Percentiles rank a stretch among this genome's conserved stretches.
phyloP scores from a whole-genome alignment of 441 rosid species.

The Croton setiger region DNA sequence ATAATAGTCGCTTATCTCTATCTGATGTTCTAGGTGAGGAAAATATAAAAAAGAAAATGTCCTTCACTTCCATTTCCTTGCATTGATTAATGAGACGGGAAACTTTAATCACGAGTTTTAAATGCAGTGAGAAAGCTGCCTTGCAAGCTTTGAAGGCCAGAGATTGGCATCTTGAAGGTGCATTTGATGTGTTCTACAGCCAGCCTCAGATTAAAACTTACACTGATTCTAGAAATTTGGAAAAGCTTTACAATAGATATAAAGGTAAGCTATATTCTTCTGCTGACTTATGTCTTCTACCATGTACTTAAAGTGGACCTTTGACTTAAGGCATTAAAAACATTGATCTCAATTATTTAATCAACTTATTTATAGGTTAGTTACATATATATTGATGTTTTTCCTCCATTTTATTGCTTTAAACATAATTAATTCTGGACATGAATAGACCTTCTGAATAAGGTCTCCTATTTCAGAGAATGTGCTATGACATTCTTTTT shows the following conservation, averaged over 20 bases:
- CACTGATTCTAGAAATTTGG: conserved; percentile 79
- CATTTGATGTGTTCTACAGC: conserved; percentile 84
- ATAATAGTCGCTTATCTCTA: background rate
- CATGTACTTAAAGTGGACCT: background rate
- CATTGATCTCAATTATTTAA: background rate
- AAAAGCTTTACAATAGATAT: conserved; percentile 88
- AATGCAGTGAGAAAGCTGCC: conserved; percentile 77
- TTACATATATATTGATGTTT: background rate
- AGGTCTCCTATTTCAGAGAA: background rate
- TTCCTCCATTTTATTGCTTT: background rate
- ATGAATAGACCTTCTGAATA: background rate
- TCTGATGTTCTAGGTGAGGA: too few species aligned
- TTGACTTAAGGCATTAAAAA: background rate
- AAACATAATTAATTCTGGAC: background rate
- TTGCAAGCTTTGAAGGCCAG: conserved; percentile 79
- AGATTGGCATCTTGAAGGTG: conserved; percentile 93
- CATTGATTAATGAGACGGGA: background rate
- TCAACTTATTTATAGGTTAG: background rate
- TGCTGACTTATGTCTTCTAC: background rate
- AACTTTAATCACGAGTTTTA: background rate
- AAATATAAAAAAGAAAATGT: background rate
- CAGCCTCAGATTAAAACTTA: conserved; percentile 70
- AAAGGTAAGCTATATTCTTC: conserved; percentile 52
- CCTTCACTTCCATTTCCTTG: background rate
- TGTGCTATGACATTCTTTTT: background rate